phyloP scores from a whole-genome alignment of 257 asterid genomes.

The Fraxinus quadrangulata region DNA sequence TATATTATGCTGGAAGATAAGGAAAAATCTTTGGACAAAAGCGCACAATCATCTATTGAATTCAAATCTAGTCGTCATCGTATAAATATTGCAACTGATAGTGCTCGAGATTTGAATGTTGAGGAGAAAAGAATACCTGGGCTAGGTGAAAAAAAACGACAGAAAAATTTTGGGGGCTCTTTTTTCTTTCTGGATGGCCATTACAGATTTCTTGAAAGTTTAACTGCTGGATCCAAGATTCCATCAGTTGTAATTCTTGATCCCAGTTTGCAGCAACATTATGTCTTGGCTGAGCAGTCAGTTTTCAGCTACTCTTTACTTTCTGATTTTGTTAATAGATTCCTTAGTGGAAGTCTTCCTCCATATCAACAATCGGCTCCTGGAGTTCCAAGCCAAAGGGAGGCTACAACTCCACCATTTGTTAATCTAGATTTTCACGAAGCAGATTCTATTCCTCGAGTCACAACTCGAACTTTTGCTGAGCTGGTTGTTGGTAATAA shows the following conservation, averaged over 20 bases:
- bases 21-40: constrained; percentile 36
- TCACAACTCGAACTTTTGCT: constrained; percentile 62
- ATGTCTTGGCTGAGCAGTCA: constrained; percentile 52
- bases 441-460: constrained; percentile 70
- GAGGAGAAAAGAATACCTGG: constrained; percentile 34
- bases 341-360: constrained; percentile 63
- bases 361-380: constrained; percentile 69
- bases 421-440: constrained; percentile 92
- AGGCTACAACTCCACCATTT: constrained; percentile 76
- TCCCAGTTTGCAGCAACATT: constrained; percentile 61
- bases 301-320: constrained; percentile 50
- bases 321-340: constrained; percentile 55
- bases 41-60: constrained; percentile 35
- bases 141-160: constrained; percentile 40
- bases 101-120: constrained; percentile 33
- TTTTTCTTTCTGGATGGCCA: constrained; percentile 79
- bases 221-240: constrained; percentile 63
- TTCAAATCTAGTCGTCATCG: constrained; percentile 26
- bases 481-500: constrained; percentile 64
- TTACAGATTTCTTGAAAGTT: constrained; percentile 71
- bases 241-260: constrained; percentile 79
- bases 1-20: constrained; percentile 33
- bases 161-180: constrained; percentile 44
- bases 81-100: constrained; percentile 32
- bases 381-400: constrained; percentile 47